Evolutionary conservation across 2,329 filamentous ascomycete genomes (phyloP).

Genomic region (Colletotrichum euphorbiae): DNA sequence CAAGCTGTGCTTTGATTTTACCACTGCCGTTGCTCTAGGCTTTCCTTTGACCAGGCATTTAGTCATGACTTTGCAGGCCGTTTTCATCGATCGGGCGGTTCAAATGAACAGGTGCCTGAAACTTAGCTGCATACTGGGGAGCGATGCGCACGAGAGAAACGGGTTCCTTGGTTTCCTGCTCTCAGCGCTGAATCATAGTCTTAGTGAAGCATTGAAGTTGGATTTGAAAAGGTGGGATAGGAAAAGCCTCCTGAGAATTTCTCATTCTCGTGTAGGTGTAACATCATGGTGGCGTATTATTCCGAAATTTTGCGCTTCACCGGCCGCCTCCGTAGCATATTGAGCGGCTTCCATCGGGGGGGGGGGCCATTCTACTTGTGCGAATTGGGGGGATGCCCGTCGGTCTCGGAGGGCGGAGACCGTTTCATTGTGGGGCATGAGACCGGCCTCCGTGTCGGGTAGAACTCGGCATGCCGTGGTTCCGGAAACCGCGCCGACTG

Average conservation of each 20-base stretch:
- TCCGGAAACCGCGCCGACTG: no score
- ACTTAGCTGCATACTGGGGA: background rate
- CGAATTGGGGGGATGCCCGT: no score
- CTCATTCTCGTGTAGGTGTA: background rate
- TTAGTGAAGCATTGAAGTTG: no score
- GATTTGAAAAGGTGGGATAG: no score
- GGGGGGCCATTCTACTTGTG: no score
- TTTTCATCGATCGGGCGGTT: slow-evolving; percentile 8
- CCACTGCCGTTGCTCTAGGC: slow-evolving; percentile 1
- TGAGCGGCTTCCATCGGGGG: no score
- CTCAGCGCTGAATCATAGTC: no score
- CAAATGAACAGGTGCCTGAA: background rate
- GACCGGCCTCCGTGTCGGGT: no score
- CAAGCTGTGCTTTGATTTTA: background rate
- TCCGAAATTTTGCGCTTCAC: background rate
- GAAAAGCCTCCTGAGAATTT: background rate
- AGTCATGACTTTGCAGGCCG: background rate
- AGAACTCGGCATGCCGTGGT: no score
- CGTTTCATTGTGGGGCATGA: no score
- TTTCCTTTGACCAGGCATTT: background rate
- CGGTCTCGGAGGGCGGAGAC: no score
- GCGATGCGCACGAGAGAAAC: background rate
- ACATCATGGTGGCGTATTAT: background rate
- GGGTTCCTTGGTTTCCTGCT: background rate
- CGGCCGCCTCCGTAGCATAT: no score